These are phyloP conservation scores for Yamadazyma oceani DNA, from an alignment of 1,139 yeast species.

Conservation along the genomic window DNA sequence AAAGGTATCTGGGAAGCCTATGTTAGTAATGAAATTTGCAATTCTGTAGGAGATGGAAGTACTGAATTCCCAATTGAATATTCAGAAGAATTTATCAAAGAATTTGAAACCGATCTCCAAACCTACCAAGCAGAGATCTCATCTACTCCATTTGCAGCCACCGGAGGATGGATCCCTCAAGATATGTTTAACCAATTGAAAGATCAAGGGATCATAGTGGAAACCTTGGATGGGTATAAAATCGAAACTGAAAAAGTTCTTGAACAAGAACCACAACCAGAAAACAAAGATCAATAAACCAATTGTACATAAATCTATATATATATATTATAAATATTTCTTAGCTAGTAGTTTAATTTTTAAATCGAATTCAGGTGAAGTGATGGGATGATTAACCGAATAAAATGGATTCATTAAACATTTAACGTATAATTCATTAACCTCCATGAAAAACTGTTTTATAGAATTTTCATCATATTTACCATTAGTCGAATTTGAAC, in stretches of 20 bases:
- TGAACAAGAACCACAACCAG: conserved; percentile 17
- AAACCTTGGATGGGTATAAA: conserved; percentile 35
- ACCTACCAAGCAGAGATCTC: conserved; percentile 68
- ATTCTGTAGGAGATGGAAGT: conserved; percentile 26
- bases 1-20: conserved; percentile 75
- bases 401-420: conserved; percentile 87
- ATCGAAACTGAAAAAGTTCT: conserved; percentile 43
- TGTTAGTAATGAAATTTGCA: conserved; percentile 59
- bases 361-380: conserved; percentile 73
- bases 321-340: conserved; percentile 56
- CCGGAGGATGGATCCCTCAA: conserved; percentile 95
- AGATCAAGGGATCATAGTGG: conserved; percentile 62
- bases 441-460: conserved; percentile 78
- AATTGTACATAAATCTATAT: no score
- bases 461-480: conserved; percentile 70
- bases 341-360: conserved; percentile 71
- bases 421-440: conserved; percentile 86
- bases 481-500: conserved; percentile 7
- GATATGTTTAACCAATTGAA: conserved; percentile 77
- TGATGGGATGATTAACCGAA: conserved; percentile 69
- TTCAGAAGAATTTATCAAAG: conserved; percentile 53
- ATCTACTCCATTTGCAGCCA: conserved; percentile 80
- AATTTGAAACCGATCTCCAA: conserved; percentile 58
- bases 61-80: conserved; percentile 58
- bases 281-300: neutral